Evolutionary conservation across 768 basidiomycete species (phyloP), one percentile per base, ranked within the genome.

Genomic region (Harrya chromipes): DNA sequence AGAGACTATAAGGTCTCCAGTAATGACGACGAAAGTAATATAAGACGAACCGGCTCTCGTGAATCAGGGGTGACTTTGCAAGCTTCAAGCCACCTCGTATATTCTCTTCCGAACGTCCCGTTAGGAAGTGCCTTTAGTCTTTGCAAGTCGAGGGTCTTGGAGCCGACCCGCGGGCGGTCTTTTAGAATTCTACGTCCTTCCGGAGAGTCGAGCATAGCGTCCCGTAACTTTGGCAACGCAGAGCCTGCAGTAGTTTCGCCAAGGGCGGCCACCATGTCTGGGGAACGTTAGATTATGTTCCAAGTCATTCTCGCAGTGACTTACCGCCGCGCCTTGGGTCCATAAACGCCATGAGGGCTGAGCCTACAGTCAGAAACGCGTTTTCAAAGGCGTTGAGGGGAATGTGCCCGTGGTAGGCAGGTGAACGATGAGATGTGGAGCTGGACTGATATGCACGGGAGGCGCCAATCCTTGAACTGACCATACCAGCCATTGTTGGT

Each of bases 211-310:
- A 89, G 78, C 88, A 97, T 91, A 31, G 65, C 64, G 55, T 90
- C 85, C 27, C 90, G 83, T 41, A 97, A 71, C 40, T 77, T 75
- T 6, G 89, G 84, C 36, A 98, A 75, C 46, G 84, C 82, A 0
- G 82, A 76, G 3, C 89, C 86, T 6, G 93, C 89, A 1, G 95
- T 94, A 1, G 92, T 92, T 70, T 97, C 97, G 20, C 91, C 92
- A 9, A 97, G 78, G 5, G 91, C 88, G 11, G 97, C 94, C 36
- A 98, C 81, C 86, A 99, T 92, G 67, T 99, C 94, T 97, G 54
- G 11, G 13, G n/a, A 2, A 6, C 34, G 23, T 53, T 24, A 43
- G 27, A 43, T n/a, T 24, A 34, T 31, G 8, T 47, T 11, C 20
- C 39, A 14, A 40, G 17, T 1, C 3, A 40, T 45, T 19, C 24